Conservation (phyloP, 331 rosid genomes). For the Stylosanthes scabra region DNA sequence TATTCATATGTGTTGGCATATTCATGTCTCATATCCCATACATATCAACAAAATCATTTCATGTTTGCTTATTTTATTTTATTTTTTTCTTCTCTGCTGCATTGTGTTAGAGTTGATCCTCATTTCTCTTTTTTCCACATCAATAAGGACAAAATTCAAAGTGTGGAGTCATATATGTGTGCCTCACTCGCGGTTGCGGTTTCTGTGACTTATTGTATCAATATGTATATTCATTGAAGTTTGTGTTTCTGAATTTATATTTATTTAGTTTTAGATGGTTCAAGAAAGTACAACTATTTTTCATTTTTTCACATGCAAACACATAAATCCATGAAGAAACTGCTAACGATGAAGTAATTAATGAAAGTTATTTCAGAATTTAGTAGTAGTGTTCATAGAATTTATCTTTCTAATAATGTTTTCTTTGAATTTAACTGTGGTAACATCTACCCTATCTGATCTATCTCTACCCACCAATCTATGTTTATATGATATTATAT, state of each 20-base stretch:
- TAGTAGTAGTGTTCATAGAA: too few relatives aligned
- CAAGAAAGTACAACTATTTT: not conserved
- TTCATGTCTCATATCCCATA: not conserved
- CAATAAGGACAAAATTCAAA: slow-evolving; percentile 35
- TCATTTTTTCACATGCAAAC: not conserved
- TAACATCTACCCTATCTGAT: not conserved
- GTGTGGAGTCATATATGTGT: not conserved
- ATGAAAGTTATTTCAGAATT: too few relatives aligned
- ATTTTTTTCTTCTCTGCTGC: not conserved
- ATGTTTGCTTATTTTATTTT: slow-evolving; percentile 6
- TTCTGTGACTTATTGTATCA: slow-evolving; percentile 1
- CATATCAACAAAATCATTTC: not conserved
- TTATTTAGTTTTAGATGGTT: not conserved
- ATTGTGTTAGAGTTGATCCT: slow-evolving; percentile 33
- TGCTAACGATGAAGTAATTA: too few relatives aligned
- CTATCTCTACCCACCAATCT: not conserved
- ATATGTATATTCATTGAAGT: slow-evolving; percentile 7
- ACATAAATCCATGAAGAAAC: not conserved
- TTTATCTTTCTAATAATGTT: too few relatives aligned
- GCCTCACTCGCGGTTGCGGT: slow-evolving; percentile 35
- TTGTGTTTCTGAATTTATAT: slow-evolving; percentile 1
- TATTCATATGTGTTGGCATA: slow-evolving; percentile 55
- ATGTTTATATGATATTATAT: not conserved
- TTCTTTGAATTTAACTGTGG: not conserved
- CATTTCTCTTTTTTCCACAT: not conserved